These are phyloP conservation scores for Diutina catenulata DNA, from an alignment of 1,139 yeast genomes.

Conservation along the genomic window DNA sequence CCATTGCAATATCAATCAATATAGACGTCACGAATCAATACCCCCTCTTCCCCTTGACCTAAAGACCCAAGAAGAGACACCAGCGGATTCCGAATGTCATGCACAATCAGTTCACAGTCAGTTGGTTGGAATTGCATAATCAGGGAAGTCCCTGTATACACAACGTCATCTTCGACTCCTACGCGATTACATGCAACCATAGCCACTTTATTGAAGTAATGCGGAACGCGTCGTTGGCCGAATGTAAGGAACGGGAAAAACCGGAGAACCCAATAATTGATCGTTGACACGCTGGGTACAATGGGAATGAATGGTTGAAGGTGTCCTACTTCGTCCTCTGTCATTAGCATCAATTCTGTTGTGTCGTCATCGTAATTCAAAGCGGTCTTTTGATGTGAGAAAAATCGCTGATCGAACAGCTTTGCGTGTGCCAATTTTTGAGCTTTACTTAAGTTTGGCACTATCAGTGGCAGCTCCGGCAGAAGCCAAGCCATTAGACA, in stretches of 20 bases:
- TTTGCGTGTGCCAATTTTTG: not conserved
- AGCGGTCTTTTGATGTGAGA: too few species aligned
- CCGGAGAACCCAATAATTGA: constrained; percentile 60
- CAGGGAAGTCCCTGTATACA: constrained; percentile 65
- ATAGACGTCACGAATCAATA: constrained; percentile 45
- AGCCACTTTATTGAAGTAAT: constrained; percentile 16
- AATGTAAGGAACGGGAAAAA: constrained; percentile 52
- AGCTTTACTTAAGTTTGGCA: constrained; percentile 2
- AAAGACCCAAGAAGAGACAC: constrained; percentile 43
- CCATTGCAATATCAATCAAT: constrained; percentile 15
- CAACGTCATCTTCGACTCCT: constrained; percentile 59
- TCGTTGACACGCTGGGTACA: constrained; percentile 17
- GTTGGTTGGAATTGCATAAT: constrained; percentile 40
- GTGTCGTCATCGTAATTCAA: not conserved
- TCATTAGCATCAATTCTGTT: not conserved
- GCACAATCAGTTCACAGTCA: constrained; percentile 12
- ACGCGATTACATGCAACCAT: constrained; percentile 55
- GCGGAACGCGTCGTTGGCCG: constrained; percentile 17
- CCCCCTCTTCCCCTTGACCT: constrained; percentile 53
- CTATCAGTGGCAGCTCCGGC: constrained; percentile 32
- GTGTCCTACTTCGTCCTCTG: not conserved
- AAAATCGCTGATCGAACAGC: not conserved
- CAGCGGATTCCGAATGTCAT: constrained; percentile 28
- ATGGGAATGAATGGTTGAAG: constrained; percentile 1
- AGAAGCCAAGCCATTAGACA: constrained; percentile 90